Evolutionary conservation across 495 filamentous ascomycete species (phyloP).

Genomic region (Penicillium canariense): DNA sequence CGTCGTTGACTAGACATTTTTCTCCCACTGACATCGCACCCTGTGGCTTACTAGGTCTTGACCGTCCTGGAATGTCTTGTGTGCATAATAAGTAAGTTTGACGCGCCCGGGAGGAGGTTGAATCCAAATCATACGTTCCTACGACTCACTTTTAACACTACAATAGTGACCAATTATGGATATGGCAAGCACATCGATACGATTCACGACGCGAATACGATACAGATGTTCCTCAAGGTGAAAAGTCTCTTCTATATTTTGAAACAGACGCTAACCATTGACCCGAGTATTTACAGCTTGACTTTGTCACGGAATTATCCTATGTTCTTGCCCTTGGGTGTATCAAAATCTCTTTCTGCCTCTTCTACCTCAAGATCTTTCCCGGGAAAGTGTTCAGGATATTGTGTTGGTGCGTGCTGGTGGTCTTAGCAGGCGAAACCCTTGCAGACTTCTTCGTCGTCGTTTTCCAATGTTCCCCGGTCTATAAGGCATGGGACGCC

Average conservation of each 20-base stretch:
- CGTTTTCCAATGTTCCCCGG: conserved; percentile 13
- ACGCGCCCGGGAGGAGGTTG: neutral
- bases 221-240: conserved; percentile 14
- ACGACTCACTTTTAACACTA: neutral
- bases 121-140: neutral
- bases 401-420: conserved; percentile 6
- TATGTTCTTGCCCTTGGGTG: conserved; percentile 10
- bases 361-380: conserved; percentile 8
- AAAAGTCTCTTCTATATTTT: neutral
- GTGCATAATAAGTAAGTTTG: conserved; percentile 1
- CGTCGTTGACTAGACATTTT: neutral
- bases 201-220: neutral
- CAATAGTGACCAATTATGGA: conserved; percentile 12
- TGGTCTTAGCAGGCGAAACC: conserved; percentile 1
- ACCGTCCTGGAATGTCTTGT: conserved; percentile 1
- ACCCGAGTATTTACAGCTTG: neutral
- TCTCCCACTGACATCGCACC: neutral
- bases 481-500: conserved; percentile 13
- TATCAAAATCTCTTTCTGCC: conserved; percentile 14
- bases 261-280: neutral
- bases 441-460: conserved; percentile 9
- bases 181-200: conserved; percentile 11
- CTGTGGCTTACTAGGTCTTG: neutral
- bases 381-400: conserved; percentile 5
- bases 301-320: conserved; percentile 11